Base-by-base conservation (phyloP, 2,329 filamentous ascomycete species). In the Chaetothyriales sp. region DNA sequence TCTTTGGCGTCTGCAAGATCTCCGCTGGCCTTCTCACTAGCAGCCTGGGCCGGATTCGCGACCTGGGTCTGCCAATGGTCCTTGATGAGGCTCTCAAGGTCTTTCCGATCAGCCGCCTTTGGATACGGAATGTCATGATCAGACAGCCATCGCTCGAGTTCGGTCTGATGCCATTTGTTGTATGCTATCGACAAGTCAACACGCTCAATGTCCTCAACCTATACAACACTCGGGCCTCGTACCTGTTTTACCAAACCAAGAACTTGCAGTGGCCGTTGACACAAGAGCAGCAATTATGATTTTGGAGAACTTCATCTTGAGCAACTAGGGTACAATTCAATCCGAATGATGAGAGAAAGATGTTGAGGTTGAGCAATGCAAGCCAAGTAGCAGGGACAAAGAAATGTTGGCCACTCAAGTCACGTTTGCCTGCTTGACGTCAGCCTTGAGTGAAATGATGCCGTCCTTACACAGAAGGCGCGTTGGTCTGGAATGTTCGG, bases 131-230 rank as follows among this genome's bases (percentile, higher is more conserved):
- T 76, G 66, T 89, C 80, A 70, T 96, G 78, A 65, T 98, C 92
- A 26, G 85, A 85, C 47, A 98, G 80, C 92, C 92, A 98, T 63
- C 89, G 80, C 73, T 98, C 90, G 26, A 98, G 80, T 75, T 98
- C 92, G 19, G 86, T 94, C 74, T 96, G 83, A 63, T 96, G 90
- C 92, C 92, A 98, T 68, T 92, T 95, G 72, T 96, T 95, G 76
- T 96, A 96, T 15, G 83, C 90, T 95, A 63, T 47, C 48, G 44
- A 66, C 59, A 51, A 57, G 36, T 59, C 53, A 43, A 36, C 26
- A 55, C 47, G 25, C 25, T 45, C 7, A 45, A 44, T 12, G 56
- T 47, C 28, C 25, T 45, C 7, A 45, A 44, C n/a, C 26, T 43
- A 19, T 49, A 42, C 18, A 42, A 51, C 28, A 19, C 10, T 15